A percentile compares a stretch with the other conserved stretches of the same genome.
phyloP scores from a whole-genome alignment of 2,329 filamentous ascomycete genomes.

The Podosphaera xanthii region DNA sequence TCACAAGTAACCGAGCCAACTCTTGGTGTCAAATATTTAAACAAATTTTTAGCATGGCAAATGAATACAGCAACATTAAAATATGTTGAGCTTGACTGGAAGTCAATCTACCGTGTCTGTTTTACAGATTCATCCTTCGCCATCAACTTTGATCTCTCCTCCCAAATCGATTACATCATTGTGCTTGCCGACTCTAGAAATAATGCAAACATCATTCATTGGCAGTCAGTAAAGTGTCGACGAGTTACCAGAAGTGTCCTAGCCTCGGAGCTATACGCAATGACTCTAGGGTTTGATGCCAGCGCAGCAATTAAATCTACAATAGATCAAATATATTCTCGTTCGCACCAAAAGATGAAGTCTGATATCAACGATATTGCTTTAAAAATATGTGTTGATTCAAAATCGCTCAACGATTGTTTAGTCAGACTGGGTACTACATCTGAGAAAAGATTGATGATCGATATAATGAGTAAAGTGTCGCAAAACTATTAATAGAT shows the following conservation, averaged over 20 bases:
- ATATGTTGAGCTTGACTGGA: neutral
- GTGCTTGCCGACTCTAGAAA: neutral
- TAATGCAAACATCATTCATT: neutral
- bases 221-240: too few relatives aligned
- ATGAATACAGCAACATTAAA: neutral
- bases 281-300: conserved; percentile 3
- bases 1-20: neutral
- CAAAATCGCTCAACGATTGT: neutral
- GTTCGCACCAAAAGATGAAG: neutral
- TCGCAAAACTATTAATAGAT: too few relatives aligned
- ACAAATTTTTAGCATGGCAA: neutral
- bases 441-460: too few relatives aligned
- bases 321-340: neutral
- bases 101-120: neutral
- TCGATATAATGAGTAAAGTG: too few relatives aligned
- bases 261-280: neutral
- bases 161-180: neutral
- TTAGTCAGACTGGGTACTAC: too few relatives aligned
- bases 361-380: neutral
- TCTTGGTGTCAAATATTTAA: neutral
- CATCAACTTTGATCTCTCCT: neutral
- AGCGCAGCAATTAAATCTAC: neutral
- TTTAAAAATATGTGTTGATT: neutral
- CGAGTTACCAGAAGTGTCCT: too few relatives aligned
- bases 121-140: neutral